Conservation (phyloP, 2,329 filamentous ascomycete genomes). For the Apiospora malaysiana region DNA sequence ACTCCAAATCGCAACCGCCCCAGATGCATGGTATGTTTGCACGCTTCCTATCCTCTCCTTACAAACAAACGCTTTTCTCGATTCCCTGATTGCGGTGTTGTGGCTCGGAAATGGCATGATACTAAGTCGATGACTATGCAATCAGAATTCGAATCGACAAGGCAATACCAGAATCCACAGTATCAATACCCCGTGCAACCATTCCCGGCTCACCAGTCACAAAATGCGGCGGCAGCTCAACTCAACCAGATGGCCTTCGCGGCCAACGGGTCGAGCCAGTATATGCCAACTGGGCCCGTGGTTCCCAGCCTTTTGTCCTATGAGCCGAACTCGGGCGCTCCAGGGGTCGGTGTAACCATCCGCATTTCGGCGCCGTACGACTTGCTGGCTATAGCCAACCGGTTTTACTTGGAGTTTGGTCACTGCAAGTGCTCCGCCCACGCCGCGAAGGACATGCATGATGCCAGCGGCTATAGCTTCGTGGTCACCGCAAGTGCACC, state of each 20-base stretch:
- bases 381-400: constrained; percentile 63
- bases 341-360: constrained; percentile 74
- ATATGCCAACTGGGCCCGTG: constrained; percentile 67
- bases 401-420: constrained; percentile 78
- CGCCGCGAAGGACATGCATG: constrained; percentile 65
- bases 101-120: neutral
- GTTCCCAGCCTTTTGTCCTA: constrained; percentile 71
- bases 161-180: constrained; percentile 65
- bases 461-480: constrained; percentile 70
- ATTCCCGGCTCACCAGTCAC: constrained; percentile 53
- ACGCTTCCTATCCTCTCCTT: neutral
- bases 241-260: constrained; percentile 63
- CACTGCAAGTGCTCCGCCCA: constrained; percentile 73
- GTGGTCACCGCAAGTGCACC: constrained; percentile 76
- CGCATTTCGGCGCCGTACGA: constrained; percentile 80
- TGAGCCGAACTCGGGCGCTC: constrained; percentile 70
- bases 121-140: neutral
- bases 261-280: constrained; percentile 68
- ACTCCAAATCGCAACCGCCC: constrained; percentile 76
- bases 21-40: constrained; percentile 79
- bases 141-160: constrained; percentile 37
- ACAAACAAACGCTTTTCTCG: neutral
- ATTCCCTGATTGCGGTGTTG: neutral
- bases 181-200: constrained; percentile 57
- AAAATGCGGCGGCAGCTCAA: constrained; percentile 54